Evolutionary conservation across 352 stramenopile species (phyloP).

Genomic region (Globisporangium lucens): DNA sequence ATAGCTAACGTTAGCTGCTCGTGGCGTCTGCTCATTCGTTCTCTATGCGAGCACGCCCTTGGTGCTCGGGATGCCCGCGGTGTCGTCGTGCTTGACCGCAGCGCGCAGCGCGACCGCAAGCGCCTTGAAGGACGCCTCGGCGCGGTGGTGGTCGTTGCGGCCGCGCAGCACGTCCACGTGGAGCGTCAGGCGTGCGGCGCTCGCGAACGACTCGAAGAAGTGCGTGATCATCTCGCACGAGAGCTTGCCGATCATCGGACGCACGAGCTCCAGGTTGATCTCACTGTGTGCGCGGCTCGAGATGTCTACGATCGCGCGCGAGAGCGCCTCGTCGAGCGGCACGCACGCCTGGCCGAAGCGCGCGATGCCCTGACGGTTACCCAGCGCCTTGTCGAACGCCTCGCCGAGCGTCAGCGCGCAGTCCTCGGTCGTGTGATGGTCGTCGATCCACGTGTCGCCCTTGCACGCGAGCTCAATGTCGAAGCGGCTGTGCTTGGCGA

Average conservation of each 20-base stretch:
- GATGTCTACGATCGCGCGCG: conserved; percentile 93
- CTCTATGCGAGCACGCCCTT: conserved; percentile 87
- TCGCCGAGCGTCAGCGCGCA: conserved; percentile 93
- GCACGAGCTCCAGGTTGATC: conserved; percentile 83
- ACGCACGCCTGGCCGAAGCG: conserved; percentile 87
- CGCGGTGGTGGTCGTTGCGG: conserved; percentile 91
- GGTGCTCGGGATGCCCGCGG: conserved; percentile 87
- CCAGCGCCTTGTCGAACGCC: conserved; percentile 90
- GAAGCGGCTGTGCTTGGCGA: conserved; percentile 90
- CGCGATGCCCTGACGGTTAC: conserved; percentile 84
- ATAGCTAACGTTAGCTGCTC: too few species aligned
- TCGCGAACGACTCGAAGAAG: conserved; percentile 93
- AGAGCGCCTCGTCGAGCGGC: conserved; percentile 88
- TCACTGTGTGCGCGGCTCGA: conserved; percentile 91
- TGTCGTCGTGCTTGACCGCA: conserved; percentile 75
- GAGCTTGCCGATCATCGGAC: conserved; percentile 84
- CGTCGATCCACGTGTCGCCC: conserved; percentile 95
- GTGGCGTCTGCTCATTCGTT: too few species aligned
- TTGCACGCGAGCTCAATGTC: conserved; percentile 88
- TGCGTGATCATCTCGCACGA: conserved; percentile 96
- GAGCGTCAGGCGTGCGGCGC: conserved; percentile 88
- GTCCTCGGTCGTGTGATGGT: conserved; percentile 96
- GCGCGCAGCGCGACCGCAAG: conserved; percentile 82
- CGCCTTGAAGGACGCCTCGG: conserved; percentile 91
- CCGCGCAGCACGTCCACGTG: conserved; percentile 92